Percentiles rank a stretch among this genome's conserved stretches.
Conservation (phyloP, 805 yeast genomes). For the Brettanomyces sp. region DNA sequence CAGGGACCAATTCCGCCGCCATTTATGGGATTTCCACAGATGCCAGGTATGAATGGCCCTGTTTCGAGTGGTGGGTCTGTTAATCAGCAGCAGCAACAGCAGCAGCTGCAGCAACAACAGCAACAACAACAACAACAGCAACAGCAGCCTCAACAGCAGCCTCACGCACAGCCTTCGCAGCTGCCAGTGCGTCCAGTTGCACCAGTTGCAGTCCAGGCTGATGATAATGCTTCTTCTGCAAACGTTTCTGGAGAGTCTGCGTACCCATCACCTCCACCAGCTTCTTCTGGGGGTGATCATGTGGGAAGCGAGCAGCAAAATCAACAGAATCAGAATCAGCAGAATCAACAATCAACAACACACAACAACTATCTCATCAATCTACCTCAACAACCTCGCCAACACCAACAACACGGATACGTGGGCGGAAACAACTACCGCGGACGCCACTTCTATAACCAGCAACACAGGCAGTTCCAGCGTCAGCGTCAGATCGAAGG, state of each 20-base stretch:
- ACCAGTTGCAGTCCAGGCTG: background rate
- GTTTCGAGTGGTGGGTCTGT: slow-evolving; percentile 11
- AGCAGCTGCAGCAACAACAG: slow-evolving; percentile 15
- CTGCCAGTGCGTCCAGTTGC: background rate
- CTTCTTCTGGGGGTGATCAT: background rate
- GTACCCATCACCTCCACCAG: background rate
- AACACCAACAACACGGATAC: slow-evolving; percentile 8
- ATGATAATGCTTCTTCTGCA: background rate
- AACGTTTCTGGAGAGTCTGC: background rate
- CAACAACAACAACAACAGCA: slow-evolving; percentile 11
- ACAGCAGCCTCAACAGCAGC: slow-evolving; percentile 6
- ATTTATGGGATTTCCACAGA: slow-evolving; percentile 8
- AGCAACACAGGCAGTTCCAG: slow-evolving; percentile 17
- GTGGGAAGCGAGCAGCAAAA: background rate
- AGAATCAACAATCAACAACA: too few relatives aligned
- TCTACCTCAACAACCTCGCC: slow-evolving; percentile 11
- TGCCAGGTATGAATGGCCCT: slow-evolving; percentile 6
- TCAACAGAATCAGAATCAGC: background rate
- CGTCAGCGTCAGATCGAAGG: slow-evolving; percentile 28
- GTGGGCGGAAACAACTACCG: slow-evolving; percentile 8
- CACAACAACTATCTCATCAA: background rate
- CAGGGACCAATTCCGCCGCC: slow-evolving; percentile 17
- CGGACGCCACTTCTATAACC: slow-evolving; percentile 2
- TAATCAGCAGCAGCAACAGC: slow-evolving; percentile 12
- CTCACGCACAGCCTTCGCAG: slow-evolving; percentile 7